A percentile compares a stretch with the other conserved stretches of the same genome.
phyloP scores from a whole-genome alignment of 1,284 basidiomycete species.

The Cryptococcus amylolentus region DNA sequence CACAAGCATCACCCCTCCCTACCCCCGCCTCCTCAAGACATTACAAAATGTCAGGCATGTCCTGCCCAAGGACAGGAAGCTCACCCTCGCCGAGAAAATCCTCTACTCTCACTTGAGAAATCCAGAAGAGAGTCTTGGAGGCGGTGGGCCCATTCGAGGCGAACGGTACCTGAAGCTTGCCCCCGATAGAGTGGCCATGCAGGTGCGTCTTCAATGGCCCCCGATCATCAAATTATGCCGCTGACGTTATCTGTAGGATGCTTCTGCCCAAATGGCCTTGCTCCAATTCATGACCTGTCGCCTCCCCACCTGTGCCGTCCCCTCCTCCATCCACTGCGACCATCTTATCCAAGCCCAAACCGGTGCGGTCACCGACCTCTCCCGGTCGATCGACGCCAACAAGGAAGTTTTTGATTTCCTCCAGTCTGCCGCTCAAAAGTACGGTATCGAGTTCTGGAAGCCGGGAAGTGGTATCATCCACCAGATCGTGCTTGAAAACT shows the following conservation, averaged over 20 bases:
- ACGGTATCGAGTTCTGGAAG: slow-evolving; percentile 91
- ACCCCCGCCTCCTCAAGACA: slow-evolving; percentile 69
- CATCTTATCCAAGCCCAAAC: slow-evolving; percentile 83
- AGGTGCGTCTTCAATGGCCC: slow-evolving; percentile 50
- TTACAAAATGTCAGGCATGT: slow-evolving; percentile 68
- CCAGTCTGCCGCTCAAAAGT: slow-evolving; percentile 69
- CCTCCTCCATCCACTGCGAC: slow-evolving; percentile 90
- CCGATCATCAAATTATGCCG: neutral
- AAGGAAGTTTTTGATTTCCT: slow-evolving; percentile 98
- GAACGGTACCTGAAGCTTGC: slow-evolving; percentile 85
- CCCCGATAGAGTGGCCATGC: slow-evolving; percentile 96
- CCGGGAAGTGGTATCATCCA: slow-evolving; percentile 98
- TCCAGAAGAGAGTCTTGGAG: slow-evolving; percentile 65
- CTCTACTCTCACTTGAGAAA: slow-evolving; percentile 89
- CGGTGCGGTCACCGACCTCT: slow-evolving; percentile 41
- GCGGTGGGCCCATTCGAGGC: slow-evolving; percentile 69
- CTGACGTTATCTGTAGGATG: slow-evolving; percentile 56
- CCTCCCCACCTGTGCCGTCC: slow-evolving; percentile 75
- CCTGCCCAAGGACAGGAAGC: slow-evolving; percentile 57
- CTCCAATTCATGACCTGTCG: slow-evolving; percentile 99
- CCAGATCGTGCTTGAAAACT: slow-evolving; percentile 98
- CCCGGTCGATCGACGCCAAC: slow-evolving; percentile 76
- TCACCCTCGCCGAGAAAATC: slow-evolving; percentile 97
- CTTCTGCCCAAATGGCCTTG: slow-evolving; percentile 91
- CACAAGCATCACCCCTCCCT: slow-evolving; percentile 83